Conservation (phyloP, 371 early-diverging fungal genomes). For the Aphelidium insulamus region DNA sequence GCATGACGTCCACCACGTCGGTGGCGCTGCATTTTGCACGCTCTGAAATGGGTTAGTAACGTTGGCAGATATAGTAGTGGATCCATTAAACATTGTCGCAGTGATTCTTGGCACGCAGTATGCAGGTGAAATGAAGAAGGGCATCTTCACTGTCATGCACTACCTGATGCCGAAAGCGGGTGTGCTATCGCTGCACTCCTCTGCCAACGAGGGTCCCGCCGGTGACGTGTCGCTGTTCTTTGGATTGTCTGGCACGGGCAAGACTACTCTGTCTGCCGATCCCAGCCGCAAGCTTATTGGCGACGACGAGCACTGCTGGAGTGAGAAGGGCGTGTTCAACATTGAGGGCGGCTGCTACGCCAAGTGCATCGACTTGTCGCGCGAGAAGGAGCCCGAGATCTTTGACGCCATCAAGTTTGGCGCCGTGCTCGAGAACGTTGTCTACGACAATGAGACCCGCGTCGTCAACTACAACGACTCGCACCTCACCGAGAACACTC, state of each 20-base stretch:
- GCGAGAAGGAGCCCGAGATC: conserved; percentile 95
- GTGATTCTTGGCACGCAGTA: conserved; percentile 93
- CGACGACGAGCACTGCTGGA: conserved; percentile 98
- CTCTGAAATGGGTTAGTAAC: conserved; percentile 36
- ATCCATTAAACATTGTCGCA: conserved; percentile 9
- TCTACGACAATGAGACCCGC: conserved; percentile 54
- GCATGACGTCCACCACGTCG: conserved; percentile 86
- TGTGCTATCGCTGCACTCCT: conserved; percentile 86
- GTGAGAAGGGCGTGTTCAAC: conserved; percentile 83
- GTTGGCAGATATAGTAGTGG: no score
- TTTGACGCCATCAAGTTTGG: conserved; percentile 88
- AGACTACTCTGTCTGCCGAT: conserved; percentile 92
- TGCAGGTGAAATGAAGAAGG: conserved; percentile 98
- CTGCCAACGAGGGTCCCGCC: conserved; percentile 74
- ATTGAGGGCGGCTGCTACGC: conserved; percentile 98
- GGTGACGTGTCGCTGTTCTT: conserved; percentile 94
- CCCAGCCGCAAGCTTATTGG: conserved; percentile 81
- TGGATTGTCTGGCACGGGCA: conserved; percentile 92
- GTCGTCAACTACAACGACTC: conserved; percentile 65
- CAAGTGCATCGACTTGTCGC: conserved; percentile 80
- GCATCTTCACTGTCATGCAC: conserved; percentile 94
- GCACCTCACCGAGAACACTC: conserved; percentile 85
- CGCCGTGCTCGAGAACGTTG: conserved; percentile 85
- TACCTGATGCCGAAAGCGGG: conserved; percentile 92
- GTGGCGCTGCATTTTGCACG: conserved; percentile 72